A percentile compares a stretch with the other conserved stretches of the same genome.
These are phyloP conservation scores for Suhomyces pyralidae DNA, from an alignment of 805 yeast species.

Conservation along the genomic window DNA sequence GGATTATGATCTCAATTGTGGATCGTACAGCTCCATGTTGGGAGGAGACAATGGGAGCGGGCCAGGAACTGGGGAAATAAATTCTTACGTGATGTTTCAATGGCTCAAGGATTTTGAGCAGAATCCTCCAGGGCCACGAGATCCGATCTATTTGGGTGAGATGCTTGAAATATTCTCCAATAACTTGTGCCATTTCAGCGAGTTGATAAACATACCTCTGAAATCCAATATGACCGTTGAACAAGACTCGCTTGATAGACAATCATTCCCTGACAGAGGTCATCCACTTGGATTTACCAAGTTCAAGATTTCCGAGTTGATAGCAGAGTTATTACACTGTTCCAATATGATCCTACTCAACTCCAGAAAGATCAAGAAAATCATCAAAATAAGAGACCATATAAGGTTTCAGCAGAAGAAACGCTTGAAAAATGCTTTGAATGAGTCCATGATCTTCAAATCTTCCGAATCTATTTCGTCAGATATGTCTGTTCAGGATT, in stretches of 20 bases:
- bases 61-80: slow-evolving; percentile 34
- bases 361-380: slow-evolving; percentile 65
- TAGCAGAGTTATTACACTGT: slow-evolving; percentile 93
- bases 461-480: slow-evolving; percentile 5
- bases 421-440: slow-evolving; percentile 44
- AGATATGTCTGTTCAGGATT: slow-evolving; percentile 16
- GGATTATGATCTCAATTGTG: slow-evolving; percentile 89
- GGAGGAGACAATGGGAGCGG: slow-evolving; percentile 16
- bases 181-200: slow-evolving; percentile 66
- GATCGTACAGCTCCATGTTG: slow-evolving; percentile 65
- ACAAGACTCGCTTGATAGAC: not conserved
- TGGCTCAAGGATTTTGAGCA: slow-evolving; percentile 58
- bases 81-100: slow-evolving; percentile 39
- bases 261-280: slow-evolving; percentile 1
- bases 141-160: slow-evolving; percentile 89
- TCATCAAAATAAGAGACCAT: slow-evolving; percentile 65
- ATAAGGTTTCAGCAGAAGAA: slow-evolving; percentile 47
- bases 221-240: not conserved
- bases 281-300: slow-evolving; percentile 83
- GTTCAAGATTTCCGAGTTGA: slow-evolving; percentile 84
- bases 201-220: slow-evolving; percentile 45
- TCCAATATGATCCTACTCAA: slow-evolving; percentile 94
- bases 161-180: slow-evolving; percentile 75
- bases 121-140: slow-evolving; percentile 90
- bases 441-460: slow-evolving; percentile 16